These are phyloP conservation scores for Penicillium sp. DNA, from an alignment of 2,329 filamentous ascomycete species.

Conservation along the genomic window DNA sequence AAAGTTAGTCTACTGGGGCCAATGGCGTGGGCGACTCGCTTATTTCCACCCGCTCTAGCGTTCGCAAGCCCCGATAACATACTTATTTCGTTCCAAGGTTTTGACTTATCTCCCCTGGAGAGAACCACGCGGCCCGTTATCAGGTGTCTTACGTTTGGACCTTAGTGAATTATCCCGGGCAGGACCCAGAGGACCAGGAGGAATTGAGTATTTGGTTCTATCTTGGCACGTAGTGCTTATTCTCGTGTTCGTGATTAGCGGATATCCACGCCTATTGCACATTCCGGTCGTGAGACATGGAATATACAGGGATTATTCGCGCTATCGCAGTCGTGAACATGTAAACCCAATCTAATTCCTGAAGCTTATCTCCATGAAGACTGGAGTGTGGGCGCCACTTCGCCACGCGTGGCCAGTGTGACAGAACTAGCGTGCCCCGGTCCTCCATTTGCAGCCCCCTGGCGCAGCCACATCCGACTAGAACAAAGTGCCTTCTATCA, in stretches of 20 bases:
- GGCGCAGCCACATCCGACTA: background rate
- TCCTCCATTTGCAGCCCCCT: background rate
- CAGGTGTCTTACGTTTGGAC: background rate
- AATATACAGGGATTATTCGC: background rate
- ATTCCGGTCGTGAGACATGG: background rate
- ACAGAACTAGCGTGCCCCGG: background rate
- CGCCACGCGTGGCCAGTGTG: background rate
- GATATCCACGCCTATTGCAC: background rate
- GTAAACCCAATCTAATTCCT: background rate
- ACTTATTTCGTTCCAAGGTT: background rate
- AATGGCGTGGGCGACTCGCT: background rate
- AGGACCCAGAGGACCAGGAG: background rate
- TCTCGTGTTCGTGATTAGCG: background rate
- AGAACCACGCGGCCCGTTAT: background rate
- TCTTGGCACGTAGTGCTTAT: background rate
- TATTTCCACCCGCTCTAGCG: background rate
- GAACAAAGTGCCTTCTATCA: background rate
- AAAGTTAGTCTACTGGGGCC: background rate
- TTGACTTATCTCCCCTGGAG: background rate
- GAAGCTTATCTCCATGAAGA: background rate
- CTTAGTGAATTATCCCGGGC: background rate
- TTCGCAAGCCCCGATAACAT: background rate
- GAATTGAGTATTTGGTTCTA: background rate
- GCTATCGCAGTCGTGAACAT: background rate
- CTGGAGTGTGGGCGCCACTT: background rate